Evolutionary conservation across 1,284 basidiomycete species (phyloP), one percentile per base, ranked within the genome.

Genomic region (Microstroma glucosiphilum): DNA sequence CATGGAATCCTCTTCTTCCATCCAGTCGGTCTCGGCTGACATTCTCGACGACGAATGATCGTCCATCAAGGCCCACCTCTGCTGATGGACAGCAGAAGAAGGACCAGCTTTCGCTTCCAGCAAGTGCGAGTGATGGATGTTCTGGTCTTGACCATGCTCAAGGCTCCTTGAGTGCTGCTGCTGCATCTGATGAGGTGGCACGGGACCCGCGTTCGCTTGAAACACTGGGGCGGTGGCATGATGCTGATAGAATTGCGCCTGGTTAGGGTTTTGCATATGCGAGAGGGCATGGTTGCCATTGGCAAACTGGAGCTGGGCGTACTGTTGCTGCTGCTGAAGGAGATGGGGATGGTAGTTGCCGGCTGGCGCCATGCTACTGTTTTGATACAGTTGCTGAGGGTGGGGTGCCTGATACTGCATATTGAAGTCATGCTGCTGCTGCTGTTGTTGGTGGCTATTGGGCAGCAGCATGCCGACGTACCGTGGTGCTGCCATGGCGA

Each of bases 331-430:
- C 13, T 54, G 51, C 21, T 51, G 49, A 51, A 15, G 51, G 3
- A 23, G 11, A 37, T 37, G 30, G 30, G 30, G 30, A 9, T 37
- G 30, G 30, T 37, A 37, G 9, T 37, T 37, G 30, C 30, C 30
- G 30, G 9, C 30, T 23, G 46, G 46, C 46, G 46, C 46, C 46
- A 48, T 48, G 46, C 46, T 23, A 48, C 46, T 48, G 46, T 48
- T n/a, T 23, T 48, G 46, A 23, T n/a, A 48, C 46, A 48, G 30
- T 9, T 37, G 30, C 30, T 48, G 43, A n/a, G 43, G 43, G 43
- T 48, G 43, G 43, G 43, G 21, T 12, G 43, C 17, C 21, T 17
- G 43, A n/a, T 48, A 21, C 43, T 17, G 43, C 21, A 21, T 17
- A 6, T 48, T 17, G 30, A 37, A 37, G 30, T 37, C 30, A 21